phyloP scores from a whole-genome alignment of 1,284 basidiomycete genomes.

The Apiotrichum porosum region DNA sequence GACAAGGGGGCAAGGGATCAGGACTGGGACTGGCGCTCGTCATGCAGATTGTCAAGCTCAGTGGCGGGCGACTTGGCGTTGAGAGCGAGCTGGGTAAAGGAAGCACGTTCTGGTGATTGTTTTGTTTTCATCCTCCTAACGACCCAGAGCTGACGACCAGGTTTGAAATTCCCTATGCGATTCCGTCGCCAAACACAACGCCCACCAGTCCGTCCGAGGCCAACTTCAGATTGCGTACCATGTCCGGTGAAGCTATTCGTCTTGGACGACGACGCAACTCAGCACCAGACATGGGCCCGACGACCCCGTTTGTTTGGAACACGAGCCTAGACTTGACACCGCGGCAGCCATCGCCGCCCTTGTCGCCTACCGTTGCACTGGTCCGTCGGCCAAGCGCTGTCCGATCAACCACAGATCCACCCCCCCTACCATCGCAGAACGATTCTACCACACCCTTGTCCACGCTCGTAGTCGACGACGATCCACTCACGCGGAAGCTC shows the following conservation, averaged over 20 bases:
- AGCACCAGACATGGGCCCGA: background rate
- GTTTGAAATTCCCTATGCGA: conserved; percentile 1
- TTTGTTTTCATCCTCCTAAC: no score
- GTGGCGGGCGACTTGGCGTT: conserved; percentile 68
- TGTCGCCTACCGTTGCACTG: no score
- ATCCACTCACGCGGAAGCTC: conserved; percentile 65
- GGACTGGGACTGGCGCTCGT: conserved; percentile 80
- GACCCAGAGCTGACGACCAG: no score
- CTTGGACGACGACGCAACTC: background rate
- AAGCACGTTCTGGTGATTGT: conserved; percentile 41
- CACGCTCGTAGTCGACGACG: conserved; percentile 50
- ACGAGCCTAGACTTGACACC: background rate
- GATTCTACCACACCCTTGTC: conserved; percentile 16
- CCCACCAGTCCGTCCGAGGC: no score
- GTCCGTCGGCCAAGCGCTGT: no score
- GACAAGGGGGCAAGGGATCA: conserved; percentile 80
- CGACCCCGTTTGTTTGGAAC: no score
- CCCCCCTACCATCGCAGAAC: background rate
- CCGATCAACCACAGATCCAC: no score
- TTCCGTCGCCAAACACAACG: background rate
- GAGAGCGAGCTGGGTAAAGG: conserved; percentile 43
- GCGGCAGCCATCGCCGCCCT: background rate
- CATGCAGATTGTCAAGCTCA: conserved; percentile 80
- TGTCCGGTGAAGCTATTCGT: no score
- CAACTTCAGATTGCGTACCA: no score